Base-by-base conservation (phyloP, 1,139 yeast genomes). In the Spathaspora sp. region DNA sequence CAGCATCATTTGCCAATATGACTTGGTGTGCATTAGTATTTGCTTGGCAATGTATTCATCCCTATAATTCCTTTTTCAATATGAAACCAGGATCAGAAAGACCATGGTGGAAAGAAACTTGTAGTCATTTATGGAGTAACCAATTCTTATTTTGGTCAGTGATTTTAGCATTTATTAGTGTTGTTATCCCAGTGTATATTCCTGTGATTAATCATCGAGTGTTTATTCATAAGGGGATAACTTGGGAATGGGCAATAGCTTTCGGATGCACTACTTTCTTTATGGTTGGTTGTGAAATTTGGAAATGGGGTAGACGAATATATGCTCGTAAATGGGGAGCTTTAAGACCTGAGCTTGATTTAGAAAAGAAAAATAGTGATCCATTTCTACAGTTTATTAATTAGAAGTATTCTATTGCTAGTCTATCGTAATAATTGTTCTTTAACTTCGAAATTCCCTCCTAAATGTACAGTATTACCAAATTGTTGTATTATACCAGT, bases 11-110 rank as follows among this genome's bases (percentile, higher is more conserved):
- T 69, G 89, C 87, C 3, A 81, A 84, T 7, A 84, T 90, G 84
- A 89, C 97, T 1, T 90, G 97, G 96, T 81, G 95, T 69, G 86
- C 95, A 3, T 77, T 90, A 51, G 67, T 90, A 24, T 72, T 89
- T 47, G 96, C 96, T 1, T 89, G 96, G 96, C 96, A 89, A 67
- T 90, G 91, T 59, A 77, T 89, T 49, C 95, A 89, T 61, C 74
- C 86, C 65, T 72, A 84, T 50, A 75, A 84, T 55, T 88, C 96
- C 0, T 73, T 89, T 53, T 88, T 89, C 65, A 69, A 74, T 45
- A 85, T 87, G 90, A 78, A 84, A 52, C 89, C 87, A 38, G 89
- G 82, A 39, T 69, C 85, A 5, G 82, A 78, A 44, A 72, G 75
- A 29, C 79, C 84, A 16, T 79, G 80, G 71, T 81, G 80, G 54